Evolutionary conservation across 257 asterid genomes (phyloP), one percentile per base, ranked within the genome.

Genomic region (Verbena officinalis): DNA sequence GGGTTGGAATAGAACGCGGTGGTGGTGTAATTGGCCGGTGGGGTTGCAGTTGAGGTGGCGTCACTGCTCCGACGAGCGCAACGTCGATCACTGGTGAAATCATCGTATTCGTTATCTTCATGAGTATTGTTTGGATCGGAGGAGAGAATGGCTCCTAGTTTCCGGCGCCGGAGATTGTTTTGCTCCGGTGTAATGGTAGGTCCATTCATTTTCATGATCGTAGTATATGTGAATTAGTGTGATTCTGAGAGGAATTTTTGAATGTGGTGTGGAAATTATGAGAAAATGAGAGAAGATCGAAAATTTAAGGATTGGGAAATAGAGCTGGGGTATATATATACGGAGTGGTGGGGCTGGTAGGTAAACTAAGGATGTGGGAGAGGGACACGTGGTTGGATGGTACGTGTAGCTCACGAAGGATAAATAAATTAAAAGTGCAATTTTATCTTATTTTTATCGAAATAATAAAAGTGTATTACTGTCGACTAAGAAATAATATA

Each of bases 361-460:
- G 83, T 81, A 64, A 71, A 58, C 67, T 23, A 43, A 50, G 52
- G 75, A 50, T 39, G 66, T 63, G 15, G 19, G 49, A 30, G 45
- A 19, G 34, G 69, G 86, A 81, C 91, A 75, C 87, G 96, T 83
- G 89, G 84, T 56, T 66, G 21, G n/a, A 70, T 56, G 75, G 68
- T 76, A 64, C 94, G 84, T 78, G 80, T 51, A 64, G 24, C 15
- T 73, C 77, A 72, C 80, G 80, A 62, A 65, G 50, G 49, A 10
- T 5, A 10, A 23, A n/a, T n/a, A n/a, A n/a, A n/a, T n/a, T n/a
- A n/a, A n/a, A n/a, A n/a, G n/a, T n/a, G n/a, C n/a, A n/a, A n/a
- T n/a, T n/a, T n/a, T n/a, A n/a, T n/a, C n/a, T n/a, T n/a, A n/a
- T n/a, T n/a, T n/a, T n/a, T n/a, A n/a, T n/a, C n/a, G n/a, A n/a